Percentiles rank a stretch among this genome's conserved stretches.
These are phyloP conservation scores for Picea engelmannii DNA, from an alignment of 83 land plant genomes.

Conservation along the genomic window DNA sequence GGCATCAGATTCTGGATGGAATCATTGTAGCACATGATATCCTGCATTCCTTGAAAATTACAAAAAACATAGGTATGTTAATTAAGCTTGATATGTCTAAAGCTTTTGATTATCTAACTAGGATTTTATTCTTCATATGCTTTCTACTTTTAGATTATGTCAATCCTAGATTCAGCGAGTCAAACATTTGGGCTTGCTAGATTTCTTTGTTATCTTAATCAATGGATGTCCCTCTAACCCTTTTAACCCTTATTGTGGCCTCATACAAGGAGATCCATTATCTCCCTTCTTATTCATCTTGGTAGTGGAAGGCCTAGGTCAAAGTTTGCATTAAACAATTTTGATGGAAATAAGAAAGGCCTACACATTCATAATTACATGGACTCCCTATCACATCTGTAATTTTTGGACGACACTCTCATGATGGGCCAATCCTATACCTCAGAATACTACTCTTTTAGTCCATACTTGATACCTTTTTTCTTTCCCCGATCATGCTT, in stretches of 20 bases:
- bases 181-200: no score
- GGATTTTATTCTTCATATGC: no score
- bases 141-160: no score
- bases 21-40: no score
- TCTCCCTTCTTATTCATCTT: neutral
- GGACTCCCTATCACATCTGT: neutral
- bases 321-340: neutral
- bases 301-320: neutral
- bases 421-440: neutral
- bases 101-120: no score
- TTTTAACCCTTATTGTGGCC: neutral
- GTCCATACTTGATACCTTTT: neutral
- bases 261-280: neutral
- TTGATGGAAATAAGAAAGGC: neutral
- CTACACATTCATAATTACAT: neutral
- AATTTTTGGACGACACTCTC: neutral
- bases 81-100: no score
- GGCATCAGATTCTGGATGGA: no score
- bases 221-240: neutral
- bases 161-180: no score
- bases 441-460: neutral
- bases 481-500: rapidly evolving
- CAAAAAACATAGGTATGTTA: no score
- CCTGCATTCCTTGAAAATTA: no score
- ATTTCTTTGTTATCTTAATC: neutral